phyloP scores from a whole-genome alignment of 1,284 basidiomycete species.

The Leccinum proximum region DNA sequence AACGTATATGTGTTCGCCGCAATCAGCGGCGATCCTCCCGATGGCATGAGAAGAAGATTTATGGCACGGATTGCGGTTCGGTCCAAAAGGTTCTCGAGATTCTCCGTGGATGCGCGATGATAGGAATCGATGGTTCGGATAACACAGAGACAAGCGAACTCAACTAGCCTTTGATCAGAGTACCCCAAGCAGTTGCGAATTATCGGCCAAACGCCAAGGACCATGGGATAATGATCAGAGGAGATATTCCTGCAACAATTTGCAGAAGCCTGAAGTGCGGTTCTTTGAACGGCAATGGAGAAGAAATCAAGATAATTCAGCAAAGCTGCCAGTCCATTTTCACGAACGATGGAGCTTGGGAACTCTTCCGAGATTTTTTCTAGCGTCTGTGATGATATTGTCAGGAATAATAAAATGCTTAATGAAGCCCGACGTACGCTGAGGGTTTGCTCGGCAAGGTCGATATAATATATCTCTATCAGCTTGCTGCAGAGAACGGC shows the following conservation, averaged over 20 bases:
- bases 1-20: constrained; percentile 86
- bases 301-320: constrained; percentile 97
- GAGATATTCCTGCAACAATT: constrained; percentile 94
- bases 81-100: constrained; percentile 85
- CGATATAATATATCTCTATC: too few species aligned
- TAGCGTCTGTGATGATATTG: constrained; percentile 64
- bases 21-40: constrained; percentile 83
- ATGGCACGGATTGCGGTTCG: constrained; percentile 81
- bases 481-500: constrained; percentile 36
- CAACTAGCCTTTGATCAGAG: constrained; percentile 91
- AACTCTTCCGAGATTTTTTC: constrained; percentile 98
- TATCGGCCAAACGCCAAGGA: constrained; percentile 57
- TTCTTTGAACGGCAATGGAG: constrained; percentile 94
- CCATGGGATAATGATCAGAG: constrained; percentile 83
- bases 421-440: too few species aligned
- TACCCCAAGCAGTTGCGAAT: constrained; percentile 87
- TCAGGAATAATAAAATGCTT: constrained; percentile 31
- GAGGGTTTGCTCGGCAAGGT: too few species aligned
- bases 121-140: constrained; percentile 92
- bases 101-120: constrained; percentile 77
- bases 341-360: constrained; percentile 90
- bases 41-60: constrained; percentile 82
- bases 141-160: constrained; percentile 91
- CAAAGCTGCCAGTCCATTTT: constrained; percentile 88
- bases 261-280: constrained; percentile 92